Conservation (phyloP, 352 stramenopile genomes). For the Phytophthora hybrid region DNA sequence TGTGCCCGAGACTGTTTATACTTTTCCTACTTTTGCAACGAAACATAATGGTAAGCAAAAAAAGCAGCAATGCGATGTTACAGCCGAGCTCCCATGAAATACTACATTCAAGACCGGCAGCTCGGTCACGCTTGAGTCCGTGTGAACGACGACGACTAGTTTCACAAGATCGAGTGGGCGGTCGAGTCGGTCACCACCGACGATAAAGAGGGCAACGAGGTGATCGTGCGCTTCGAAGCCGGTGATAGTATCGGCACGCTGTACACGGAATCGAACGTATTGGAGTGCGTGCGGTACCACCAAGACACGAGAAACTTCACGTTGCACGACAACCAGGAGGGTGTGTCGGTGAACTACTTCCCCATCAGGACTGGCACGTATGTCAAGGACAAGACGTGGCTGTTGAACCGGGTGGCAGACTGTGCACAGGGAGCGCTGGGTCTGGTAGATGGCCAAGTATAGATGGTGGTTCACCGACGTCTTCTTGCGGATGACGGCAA, state of each 20-base stretch:
- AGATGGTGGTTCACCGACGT: constrained; percentile 98
- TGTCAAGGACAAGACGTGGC: constrained; percentile 87
- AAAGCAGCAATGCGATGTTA: no score
- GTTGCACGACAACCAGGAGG: no score
- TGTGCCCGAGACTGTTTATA: no score
- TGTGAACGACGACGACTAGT: constrained; percentile 86
- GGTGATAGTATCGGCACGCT: constrained; percentile 57
- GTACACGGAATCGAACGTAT: constrained; percentile 97
- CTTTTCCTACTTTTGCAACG: no score
- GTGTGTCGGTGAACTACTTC: constrained; percentile 97
- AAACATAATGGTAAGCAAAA: no score
- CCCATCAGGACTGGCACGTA: constrained; percentile 95
- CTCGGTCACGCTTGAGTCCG: constrained; percentile 93
- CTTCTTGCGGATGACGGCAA: constrained; percentile 93
- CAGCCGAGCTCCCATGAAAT: no score
- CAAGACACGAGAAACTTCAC: constrained; percentile 91
- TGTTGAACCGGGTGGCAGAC: constrained; percentile 93
- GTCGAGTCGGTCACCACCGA: constrained; percentile 78
- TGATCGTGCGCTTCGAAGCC: constrained; percentile 93
- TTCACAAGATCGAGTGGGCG: constrained; percentile 96
- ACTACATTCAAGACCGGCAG: constrained; percentile 71
- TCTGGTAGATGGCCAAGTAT: constrained; percentile 90
- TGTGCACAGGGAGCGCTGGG: constrained; percentile 93
- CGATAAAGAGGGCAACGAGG: constrained; percentile 94
- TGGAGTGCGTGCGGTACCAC: constrained; percentile 93